These are phyloP conservation scores for Tricholoma hemisulphureum DNA, from an alignment of 768 basidiomycete species.

Conservation along the genomic window DNA sequence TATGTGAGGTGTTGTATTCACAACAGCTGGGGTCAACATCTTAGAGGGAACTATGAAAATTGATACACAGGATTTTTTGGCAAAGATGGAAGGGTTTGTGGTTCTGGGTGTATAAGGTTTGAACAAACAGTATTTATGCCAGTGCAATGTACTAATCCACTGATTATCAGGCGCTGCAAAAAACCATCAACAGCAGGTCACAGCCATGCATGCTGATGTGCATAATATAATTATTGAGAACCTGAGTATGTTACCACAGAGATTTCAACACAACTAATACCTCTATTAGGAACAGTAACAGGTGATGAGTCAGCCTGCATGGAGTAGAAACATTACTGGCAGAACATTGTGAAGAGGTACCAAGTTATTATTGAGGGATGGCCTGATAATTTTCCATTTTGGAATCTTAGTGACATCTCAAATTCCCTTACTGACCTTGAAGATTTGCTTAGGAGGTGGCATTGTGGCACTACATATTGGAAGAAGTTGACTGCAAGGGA, in stretches of 20 bases:
- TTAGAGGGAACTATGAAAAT: constrained; percentile 9
- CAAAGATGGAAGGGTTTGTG: constrained; percentile 13
- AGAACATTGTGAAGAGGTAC: constrained; percentile 10
- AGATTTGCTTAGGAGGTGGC: constrained; percentile 10
- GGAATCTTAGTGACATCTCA: constrained; percentile 14
- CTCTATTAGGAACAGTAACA: constrained; percentile 1
- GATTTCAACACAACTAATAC: background rate
- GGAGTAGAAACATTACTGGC: constrained; percentile 17
- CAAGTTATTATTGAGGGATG: constrained; percentile 17
- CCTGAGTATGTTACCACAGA: background rate
- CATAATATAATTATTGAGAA: background rate
- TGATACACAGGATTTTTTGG: constrained; percentile 15
- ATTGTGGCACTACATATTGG: constrained; percentile 11
- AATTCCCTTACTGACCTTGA: constrained; percentile 10
- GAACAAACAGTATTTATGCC: background rate
- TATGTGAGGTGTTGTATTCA: background rate
- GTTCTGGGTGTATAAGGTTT: constrained; percentile 14
- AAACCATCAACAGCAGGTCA: background rate
- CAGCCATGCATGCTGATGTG: background rate
- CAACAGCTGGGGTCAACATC: constrained; percentile 5
- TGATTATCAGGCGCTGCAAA: background rate
- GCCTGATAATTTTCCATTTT: constrained; percentile 15
- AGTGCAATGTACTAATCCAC: background rate
- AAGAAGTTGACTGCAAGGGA: constrained; percentile 8
- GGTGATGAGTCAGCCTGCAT: constrained; percentile 11